Base-by-base conservation (phyloP, 2,329 filamentous ascomycete species). In the Uncinocarpus reesii region DNA sequence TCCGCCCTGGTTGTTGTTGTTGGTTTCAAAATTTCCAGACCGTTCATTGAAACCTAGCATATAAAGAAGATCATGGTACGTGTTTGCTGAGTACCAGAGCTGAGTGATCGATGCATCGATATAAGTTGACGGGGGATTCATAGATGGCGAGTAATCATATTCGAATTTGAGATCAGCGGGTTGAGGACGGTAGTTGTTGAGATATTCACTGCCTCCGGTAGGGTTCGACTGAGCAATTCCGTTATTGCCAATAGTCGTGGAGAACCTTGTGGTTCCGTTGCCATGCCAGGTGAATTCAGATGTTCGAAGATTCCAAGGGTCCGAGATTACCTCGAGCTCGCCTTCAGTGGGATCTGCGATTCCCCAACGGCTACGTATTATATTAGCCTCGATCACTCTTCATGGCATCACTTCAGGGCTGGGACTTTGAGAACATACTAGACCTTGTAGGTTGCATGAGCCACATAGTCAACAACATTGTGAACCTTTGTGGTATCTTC, bases 161-260 rank as follows among this genome's bases (percentile, higher is more conserved):
- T 47, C 44, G 16, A 52, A 52, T 20, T 40, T 52, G 23, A 52
- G 44, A 7, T 38, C 6, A 13, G 37, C 24, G 24, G 34, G 47
- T 5, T 47, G 43, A 28, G 51, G 51, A 5, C 51, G 47, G 47
- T 52, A 52, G 44, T 52, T 52, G 47, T 52, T 52, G 28, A 47
- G 36, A 24, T 49, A 52, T n/a, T 38, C 26, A n/a, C n/a, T 36
- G 11, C 51, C 47, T 15, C 51, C 51, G 26, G 8, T 37, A 28
- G 51, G 51, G 42, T 52, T 52, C 16, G 29, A 34, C 42, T 52
- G 51, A 16, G 51, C 51, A 41, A 49, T 47, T 26, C 15, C 40
- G 40, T 52, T 52, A 28, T 52, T 52, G 10, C 51, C 51, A 4
- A 47, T 47, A n/a, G 51, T 52, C 10, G 43, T 47, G 16, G 38